A percentile compares a stretch with the other conserved stretches of the same genome.
phyloP scores from a whole-genome alignment of 306 rosid species.

The Psophocarpus tetragonolobus region DNA sequence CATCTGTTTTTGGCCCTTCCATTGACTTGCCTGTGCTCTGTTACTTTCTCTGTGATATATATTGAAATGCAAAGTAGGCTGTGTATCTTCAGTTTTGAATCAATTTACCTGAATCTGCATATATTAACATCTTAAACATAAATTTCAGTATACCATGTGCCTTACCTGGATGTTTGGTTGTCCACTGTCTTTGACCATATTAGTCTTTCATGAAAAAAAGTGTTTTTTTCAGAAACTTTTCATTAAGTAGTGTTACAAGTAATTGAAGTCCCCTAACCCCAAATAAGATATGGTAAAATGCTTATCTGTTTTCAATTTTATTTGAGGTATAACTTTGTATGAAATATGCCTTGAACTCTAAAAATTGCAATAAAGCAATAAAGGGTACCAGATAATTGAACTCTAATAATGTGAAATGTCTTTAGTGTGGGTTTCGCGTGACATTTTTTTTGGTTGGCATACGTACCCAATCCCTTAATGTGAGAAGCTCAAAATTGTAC shows the following conservation, averaged over 20 bases:
- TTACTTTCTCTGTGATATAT: constrained; percentile 9
- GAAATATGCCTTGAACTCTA: not conserved
- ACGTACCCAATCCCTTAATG: too few relatives aligned
- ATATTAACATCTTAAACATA: not conserved
- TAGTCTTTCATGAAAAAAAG: not conserved
- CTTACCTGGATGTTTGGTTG: not conserved
- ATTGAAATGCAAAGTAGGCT: not conserved
- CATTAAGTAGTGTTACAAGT: not conserved
- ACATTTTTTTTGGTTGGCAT: too few relatives aligned
- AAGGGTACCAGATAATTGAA: not conserved
- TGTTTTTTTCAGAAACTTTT: not conserved
- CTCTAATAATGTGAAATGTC: too few relatives aligned
- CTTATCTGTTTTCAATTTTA: not conserved
- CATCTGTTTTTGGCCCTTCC: not conserved
- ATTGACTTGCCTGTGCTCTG: constrained; percentile 2
- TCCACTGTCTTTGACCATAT: not conserved
- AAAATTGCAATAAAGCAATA: not conserved
- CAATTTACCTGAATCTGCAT: not conserved
- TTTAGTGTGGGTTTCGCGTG: too few relatives aligned
- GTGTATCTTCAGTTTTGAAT: not conserved
- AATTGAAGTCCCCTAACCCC: not conserved
- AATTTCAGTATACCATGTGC: not conserved
- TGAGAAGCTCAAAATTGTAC: too few relatives aligned
- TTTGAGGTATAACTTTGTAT: not conserved
- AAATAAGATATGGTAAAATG: not conserved